Conservation (phyloP, 2,329 filamentous ascomycete species). For the Diplodia scrobiculata region DNA sequence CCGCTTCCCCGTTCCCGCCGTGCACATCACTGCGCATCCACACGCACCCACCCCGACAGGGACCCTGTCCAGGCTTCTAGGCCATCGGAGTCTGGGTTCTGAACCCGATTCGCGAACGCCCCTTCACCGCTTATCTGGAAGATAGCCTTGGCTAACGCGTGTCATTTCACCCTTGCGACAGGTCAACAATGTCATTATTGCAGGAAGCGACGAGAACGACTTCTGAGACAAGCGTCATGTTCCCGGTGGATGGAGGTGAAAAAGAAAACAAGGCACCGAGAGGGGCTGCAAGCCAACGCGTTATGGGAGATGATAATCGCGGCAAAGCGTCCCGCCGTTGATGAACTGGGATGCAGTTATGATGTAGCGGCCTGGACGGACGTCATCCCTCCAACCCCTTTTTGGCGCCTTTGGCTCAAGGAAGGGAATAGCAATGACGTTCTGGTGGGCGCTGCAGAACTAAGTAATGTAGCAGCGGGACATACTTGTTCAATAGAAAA, state of each 20-base stretch:
- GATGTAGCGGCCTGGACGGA: neutral
- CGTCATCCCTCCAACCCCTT: neutral
- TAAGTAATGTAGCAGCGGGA: constrained; percentile 12
- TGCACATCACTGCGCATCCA: constrained; percentile 13
- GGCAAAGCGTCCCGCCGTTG: neutral
- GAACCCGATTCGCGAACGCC: constrained; percentile 21
- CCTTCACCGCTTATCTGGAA: constrained; percentile 28
- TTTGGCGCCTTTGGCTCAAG: neutral
- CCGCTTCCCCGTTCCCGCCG: constrained; percentile 22
- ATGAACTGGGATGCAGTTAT: neutral
- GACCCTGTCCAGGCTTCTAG: constrained; percentile 4
- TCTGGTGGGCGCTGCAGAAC: constrained; percentile 1
- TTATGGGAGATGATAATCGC: neutral
- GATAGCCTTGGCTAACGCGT: constrained; percentile 22
- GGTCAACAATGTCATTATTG: constrained; percentile 91
- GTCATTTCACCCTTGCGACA: constrained; percentile 36
- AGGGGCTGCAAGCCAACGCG: neutral
- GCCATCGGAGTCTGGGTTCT: constrained; percentile 8
- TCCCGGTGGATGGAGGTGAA: neutral
- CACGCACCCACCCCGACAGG: neutral
- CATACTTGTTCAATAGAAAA: neutral
- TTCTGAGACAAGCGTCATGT: constrained; percentile 58
- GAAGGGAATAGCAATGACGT: constrained; percentile 4
- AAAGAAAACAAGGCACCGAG: constrained; percentile 1
- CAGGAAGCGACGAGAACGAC: constrained; percentile 82